Evolutionary conservation across 2,329 filamentous ascomycete species (phyloP).

Genomic region (Fusarium euwallaceae): DNA sequence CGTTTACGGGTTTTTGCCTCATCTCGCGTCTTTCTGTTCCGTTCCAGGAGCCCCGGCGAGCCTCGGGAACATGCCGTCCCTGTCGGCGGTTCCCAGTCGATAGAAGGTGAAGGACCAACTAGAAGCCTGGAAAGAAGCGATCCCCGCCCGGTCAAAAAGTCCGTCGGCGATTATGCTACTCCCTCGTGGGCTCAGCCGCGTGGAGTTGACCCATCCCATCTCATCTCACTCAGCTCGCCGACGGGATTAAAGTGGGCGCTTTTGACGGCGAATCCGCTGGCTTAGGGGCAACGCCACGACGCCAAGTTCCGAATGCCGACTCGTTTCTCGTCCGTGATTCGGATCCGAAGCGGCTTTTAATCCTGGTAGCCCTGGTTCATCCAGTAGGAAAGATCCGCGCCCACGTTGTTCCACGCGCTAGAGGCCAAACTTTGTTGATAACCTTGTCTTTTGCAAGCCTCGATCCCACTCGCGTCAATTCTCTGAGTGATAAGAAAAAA

Average conservation of each 20-base stretch:
- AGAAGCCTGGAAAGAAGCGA: not conserved
- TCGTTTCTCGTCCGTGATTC: constrained; percentile 18
- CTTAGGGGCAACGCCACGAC: not conserved
- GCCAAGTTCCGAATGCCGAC: constrained; percentile 4
- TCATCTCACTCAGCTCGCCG: constrained; percentile 6
- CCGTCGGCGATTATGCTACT: constrained; percentile 31
- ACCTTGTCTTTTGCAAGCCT: not conserved
- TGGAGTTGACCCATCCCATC: not conserved
- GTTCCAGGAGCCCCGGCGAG: not conserved
- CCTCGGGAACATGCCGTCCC: not conserved
- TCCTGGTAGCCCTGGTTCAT: not conserved
- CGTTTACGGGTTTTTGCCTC: constrained; percentile 15
- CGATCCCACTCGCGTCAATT: not conserved
- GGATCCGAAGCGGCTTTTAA: constrained; percentile 22
- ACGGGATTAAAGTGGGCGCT: not conserved
- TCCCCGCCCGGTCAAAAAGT: constrained; percentile 16
- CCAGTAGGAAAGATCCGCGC: not conserved
- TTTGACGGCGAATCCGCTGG: not conserved
- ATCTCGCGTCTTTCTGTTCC: constrained; percentile 25
- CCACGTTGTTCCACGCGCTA: not conserved
- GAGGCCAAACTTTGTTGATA: not conserved
- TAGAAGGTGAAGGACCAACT: constrained; percentile 9
- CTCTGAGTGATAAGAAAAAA: not conserved
- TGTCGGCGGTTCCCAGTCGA: constrained; percentile 7
- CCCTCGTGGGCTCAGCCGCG: not conserved